These are phyloP conservation scores for Penicillium diatomitis DNA, from an alignment of 495 filamentous ascomycete genomes.

Conservation along the genomic window DNA sequence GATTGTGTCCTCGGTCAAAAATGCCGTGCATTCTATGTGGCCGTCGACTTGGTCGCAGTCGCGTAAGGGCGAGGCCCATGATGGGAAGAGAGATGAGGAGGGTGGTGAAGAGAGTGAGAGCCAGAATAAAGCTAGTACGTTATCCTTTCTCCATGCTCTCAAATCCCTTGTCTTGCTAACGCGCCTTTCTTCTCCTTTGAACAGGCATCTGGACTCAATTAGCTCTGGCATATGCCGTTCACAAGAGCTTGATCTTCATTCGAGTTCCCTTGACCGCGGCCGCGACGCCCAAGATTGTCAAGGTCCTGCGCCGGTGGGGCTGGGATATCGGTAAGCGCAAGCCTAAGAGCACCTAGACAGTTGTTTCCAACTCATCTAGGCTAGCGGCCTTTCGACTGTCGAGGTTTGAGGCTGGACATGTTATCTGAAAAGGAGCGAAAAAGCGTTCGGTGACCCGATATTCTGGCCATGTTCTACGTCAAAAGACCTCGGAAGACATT, in stretches of 20 bases:
- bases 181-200: not conserved
- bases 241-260: conserved; percentile 96
- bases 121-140: conserved; percentile 43
- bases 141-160: not conserved
- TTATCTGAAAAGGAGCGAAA: too few relatives aligned
- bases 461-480: too few relatives aligned
- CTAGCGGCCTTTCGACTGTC: too few relatives aligned
- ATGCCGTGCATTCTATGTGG: conserved; percentile 18
- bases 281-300: conserved; percentile 85
- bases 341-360: conserved; percentile 30
- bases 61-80: conserved; percentile 1
- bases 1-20: conserved; percentile 29
- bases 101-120: conserved; percentile 29
- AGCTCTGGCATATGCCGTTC: conserved; percentile 89
- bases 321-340: conserved; percentile 61
- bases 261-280: conserved; percentile 84
- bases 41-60: conserved; percentile 7
- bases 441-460: too few relatives aligned
- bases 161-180: not conserved
- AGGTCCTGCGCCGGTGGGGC: conserved; percentile 75
- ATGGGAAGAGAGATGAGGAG: conserved; percentile 5
- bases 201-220: conserved; percentile 78
- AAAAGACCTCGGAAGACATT: too few relatives aligned
- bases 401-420: too few relatives aligned
- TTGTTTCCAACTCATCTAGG: too few relatives aligned